Evolutionary conservation across 768 basidiomycete species (phyloP).

Genomic region (Xerocomus spinulosus): DNA sequence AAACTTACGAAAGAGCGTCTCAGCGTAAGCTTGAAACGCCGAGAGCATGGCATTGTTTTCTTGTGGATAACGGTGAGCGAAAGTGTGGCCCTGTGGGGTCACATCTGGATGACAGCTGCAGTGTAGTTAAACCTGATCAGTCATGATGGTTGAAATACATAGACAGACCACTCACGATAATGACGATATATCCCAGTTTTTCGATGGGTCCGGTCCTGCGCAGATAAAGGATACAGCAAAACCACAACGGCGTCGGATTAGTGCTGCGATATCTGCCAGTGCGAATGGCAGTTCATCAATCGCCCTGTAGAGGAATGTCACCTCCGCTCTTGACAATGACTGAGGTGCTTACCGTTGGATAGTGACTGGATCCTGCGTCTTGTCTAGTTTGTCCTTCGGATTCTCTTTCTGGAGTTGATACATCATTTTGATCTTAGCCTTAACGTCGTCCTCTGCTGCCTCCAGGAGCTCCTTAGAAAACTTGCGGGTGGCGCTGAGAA

Average conservation of each 20-base stretch:
- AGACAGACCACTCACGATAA: background rate
- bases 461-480: constrained; percentile 2
- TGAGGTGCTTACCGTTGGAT: background rate
- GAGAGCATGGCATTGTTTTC: background rate
- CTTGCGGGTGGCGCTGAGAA: background rate
- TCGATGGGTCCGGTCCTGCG: constrained; percentile 1
- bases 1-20: background rate
- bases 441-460: background rate
- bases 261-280: background rate
- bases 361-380: background rate
- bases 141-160: background rate
- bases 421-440: background rate
- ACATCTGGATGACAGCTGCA: background rate
- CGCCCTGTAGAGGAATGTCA: background rate
- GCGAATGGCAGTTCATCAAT: constrained; percentile 1
- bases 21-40: background rate
- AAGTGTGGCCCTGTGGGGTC: background rate
- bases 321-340: too few species aligned
- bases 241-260: background rate
- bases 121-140: background rate
- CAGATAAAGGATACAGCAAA: constrained; percentile 1
- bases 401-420: background rate
- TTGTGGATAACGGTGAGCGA: background rate
- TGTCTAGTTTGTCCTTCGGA: background rate
- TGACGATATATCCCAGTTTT: constrained; percentile 2